Base-by-base conservation (phyloP, 2,329 filamentous ascomycete genomes). In the Lachnellula occidentalis region DNA sequence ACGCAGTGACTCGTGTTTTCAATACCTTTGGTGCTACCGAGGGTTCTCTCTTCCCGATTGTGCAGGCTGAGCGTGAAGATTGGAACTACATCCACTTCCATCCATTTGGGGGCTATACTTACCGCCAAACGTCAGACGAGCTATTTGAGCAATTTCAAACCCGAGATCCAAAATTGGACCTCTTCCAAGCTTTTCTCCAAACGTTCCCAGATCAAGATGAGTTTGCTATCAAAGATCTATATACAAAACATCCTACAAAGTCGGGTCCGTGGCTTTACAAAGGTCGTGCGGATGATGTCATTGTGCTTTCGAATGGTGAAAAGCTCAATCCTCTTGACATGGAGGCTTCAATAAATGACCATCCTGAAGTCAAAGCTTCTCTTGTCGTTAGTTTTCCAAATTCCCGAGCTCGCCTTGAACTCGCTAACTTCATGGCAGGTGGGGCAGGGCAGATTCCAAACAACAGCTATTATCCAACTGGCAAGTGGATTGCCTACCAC, bases 241-340 rank as follows among this genome's bases (percentile, higher is more conserved):
- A 57, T 42, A 43, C 45, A 22, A 50, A 48, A 37, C 57, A 59
- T 50, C 56, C 58, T 21, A 59, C 39, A 56, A 57, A 21, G 24
- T 8, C 24, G 5, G 24, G 24, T 7, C 24, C 5, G 24, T 27
- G 24, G 24, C 24, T 27, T 27, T 27, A 27, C 8, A 27, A 27
- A 27, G 24, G 24, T 8, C 51, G 58, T 45, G 39, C 50, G 8
- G 60, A 61, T 34, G 60, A 61, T 47, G 53, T 24, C 3, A 45
- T 15, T 45, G 43, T 24, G 21, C 43, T 24, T 12, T 21, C 24
- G 1, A 75, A 72, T 45, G 74, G 74, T 1, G 72, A 75, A 55
- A 77, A 76, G 55, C 67, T 75, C 43, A 74, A 75, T 36, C 74
- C 75, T 0, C 58, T 71, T 11, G 61, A 63, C 1, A 70, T 73